Conservation (phyloP, 2,329 filamentous ascomycete species). For the Akanthomyces dipterigenus region DNA sequence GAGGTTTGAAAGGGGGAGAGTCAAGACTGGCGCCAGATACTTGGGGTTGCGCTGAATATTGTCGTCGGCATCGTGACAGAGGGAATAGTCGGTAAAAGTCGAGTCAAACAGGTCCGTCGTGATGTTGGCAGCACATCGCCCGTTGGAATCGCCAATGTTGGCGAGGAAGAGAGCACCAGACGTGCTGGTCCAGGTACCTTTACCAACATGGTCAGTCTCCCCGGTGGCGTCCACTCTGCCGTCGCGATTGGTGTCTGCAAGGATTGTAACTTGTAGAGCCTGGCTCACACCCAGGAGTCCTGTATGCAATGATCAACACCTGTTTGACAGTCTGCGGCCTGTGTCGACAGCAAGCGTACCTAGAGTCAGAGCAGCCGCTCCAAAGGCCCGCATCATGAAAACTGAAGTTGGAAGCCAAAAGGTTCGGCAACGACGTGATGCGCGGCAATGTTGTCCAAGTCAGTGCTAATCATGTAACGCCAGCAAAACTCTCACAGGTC, state of each 20-base stretch:
- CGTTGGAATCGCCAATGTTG: slow-evolving; percentile 7
- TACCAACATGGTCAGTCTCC: neutral
- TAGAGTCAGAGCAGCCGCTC: neutral
- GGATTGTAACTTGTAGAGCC: neutral
- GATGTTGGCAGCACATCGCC: slow-evolving; percentile 1
- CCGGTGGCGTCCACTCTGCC: slow-evolving; percentile 1
- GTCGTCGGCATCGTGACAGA: slow-evolving; percentile 29
- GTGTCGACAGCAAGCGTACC: neutral
- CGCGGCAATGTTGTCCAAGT: too few species aligned
- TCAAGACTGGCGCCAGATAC: slow-evolving; percentile 26
- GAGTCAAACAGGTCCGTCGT: neutral
- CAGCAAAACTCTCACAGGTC: too few species aligned
- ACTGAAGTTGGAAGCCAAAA: neutral
- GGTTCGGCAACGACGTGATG: too few species aligned
- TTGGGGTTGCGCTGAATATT: slow-evolving; percentile 24
- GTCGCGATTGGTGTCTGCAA: slow-evolving; percentile 9
- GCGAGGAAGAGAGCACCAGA: slow-evolving; percentile 3
- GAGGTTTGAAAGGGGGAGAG: slow-evolving; percentile 19
- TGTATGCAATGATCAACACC: neutral
- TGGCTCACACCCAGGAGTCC: neutral
- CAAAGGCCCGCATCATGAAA: neutral
- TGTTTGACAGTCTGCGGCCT: neutral
- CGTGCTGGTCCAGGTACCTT: neutral
- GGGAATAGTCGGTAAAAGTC: neutral
- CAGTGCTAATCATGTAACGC: too few species aligned